Evolutionary conservation across 2,329 filamentous ascomycete species (phyloP).

Genomic region (Boeremia exigua): DNA sequence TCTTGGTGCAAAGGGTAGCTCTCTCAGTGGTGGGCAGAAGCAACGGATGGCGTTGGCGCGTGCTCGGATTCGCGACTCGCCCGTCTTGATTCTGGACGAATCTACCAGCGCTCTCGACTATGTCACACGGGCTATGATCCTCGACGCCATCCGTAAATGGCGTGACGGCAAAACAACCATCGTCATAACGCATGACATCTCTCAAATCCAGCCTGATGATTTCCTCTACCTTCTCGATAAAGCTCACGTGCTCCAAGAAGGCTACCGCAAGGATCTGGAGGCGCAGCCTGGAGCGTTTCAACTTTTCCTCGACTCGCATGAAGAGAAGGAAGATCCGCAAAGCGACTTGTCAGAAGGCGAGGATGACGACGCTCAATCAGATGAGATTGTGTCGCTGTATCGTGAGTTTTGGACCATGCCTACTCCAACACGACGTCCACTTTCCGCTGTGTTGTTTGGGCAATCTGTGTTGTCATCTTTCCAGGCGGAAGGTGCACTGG

Average conservation of each 20-base stretch:
- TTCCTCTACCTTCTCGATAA: conserved; percentile 81
- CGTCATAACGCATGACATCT: conserved; percentile 88
- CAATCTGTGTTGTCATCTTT: conserved; percentile 29
- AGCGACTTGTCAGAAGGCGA: conserved; percentile 11
- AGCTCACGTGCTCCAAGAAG: conserved; percentile 71
- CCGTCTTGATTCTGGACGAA: conserved; percentile 86
- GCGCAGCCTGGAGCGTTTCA: conserved; percentile 54
- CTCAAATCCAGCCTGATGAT: conserved; percentile 74
- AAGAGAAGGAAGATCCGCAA: conserved; percentile 9
- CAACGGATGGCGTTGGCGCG: conserved; percentile 83
- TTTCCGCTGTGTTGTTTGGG: conserved; percentile 25
- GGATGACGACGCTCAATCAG: conserved; percentile 15
- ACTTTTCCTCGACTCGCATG: conserved; percentile 28
- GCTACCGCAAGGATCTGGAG: conserved; percentile 65
- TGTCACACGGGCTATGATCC: conserved; percentile 69
- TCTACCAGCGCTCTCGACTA: conserved; percentile 85
- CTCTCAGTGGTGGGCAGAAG: conserved; percentile 82
- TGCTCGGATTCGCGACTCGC: conserved; percentile 76
- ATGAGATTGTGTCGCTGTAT: conserved; percentile 28
- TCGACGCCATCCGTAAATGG: conserved; percentile 80
- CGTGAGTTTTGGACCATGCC: conserved; percentile 20
- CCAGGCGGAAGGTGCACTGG: conserved; percentile 1
- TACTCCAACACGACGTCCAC: conserved; percentile 20
- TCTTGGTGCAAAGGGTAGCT: conserved; percentile 71
- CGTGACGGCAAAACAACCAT: conserved; percentile 83